Conservation (phyloP, 2,329 filamentous ascomycete genomes). For the Penicillium decumbens region DNA sequence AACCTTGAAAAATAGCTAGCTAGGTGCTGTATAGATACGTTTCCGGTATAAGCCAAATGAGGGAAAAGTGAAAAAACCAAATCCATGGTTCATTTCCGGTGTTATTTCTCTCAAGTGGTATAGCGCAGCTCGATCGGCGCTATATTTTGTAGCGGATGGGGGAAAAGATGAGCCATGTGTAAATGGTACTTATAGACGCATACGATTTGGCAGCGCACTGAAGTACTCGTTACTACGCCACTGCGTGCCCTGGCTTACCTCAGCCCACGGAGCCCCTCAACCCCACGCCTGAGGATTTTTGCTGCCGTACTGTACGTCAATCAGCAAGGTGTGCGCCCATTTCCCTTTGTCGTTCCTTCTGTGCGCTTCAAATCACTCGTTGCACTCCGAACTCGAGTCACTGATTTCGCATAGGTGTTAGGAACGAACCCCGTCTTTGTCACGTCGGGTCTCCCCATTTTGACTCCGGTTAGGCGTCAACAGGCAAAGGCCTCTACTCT, state of each 20-base stretch:
- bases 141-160: not conserved
- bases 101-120: not conserved
- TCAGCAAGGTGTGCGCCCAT: constrained; percentile 8
- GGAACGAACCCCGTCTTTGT: constrained; percentile 14
- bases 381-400: not conserved
- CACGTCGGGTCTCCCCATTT: constrained; percentile 17
- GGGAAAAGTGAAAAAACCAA: not conserved
- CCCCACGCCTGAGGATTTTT: constrained; percentile 38
- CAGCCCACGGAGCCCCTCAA: constrained; percentile 27
- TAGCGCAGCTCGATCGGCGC: not conserved
- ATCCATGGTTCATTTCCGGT: not conserved
- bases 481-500: constrained; percentile 21
- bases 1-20: no score
- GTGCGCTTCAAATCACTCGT: not conserved
- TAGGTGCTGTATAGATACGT: not conserved
- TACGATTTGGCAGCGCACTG: no score
- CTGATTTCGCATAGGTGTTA: constrained; percentile 11
- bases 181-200: not conserved
- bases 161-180: not conserved
- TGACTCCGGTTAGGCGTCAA: constrained; percentile 21
- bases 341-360: not conserved
- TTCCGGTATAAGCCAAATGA: not conserved
- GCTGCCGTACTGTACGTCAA: constrained; percentile 26
- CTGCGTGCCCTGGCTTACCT: constrained; percentile 26
- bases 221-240: constrained; percentile 1